phyloP scores from a whole-genome alignment of 768 basidiomycete species.

The Gautieria morchelliformis region DNA sequence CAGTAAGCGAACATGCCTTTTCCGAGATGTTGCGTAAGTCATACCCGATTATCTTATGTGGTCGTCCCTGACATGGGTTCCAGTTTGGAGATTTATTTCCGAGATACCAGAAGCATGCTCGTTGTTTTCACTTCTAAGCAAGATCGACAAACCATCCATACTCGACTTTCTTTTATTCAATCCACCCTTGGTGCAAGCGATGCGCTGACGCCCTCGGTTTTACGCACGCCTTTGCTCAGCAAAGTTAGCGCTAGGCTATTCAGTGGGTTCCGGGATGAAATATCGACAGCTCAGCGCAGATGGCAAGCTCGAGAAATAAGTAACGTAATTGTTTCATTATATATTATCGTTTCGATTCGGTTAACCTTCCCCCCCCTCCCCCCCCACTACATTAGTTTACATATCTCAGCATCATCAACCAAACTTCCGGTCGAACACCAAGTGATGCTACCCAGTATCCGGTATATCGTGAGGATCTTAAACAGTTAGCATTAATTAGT shows the following conservation, averaged over 20 bases:
- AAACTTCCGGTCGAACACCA: slow-evolving; percentile 86
- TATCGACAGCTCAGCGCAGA: slow-evolving; percentile 61
- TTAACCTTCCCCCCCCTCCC: not conserved
- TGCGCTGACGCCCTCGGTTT: slow-evolving; percentile 34
- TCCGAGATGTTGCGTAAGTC: slow-evolving; percentile 83
- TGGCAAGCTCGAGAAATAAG: slow-evolving; percentile 92
- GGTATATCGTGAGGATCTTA: slow-evolving; percentile 59
- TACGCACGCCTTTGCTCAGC: slow-evolving; percentile 48
- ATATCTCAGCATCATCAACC: slow-evolving; percentile 82
- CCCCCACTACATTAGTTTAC: slow-evolving; percentile 48
- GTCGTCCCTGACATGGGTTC: not conserved
- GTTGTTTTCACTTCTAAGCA: slow-evolving; percentile 69
- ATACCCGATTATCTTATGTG: not conserved
- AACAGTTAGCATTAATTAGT: not conserved
- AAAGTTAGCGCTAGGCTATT: slow-evolving; percentile 42
- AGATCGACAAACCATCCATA: slow-evolving; percentile 43
- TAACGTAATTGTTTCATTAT: slow-evolving; percentile 42
- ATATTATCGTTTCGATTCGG: not conserved
- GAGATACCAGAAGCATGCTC: slow-evolving; percentile 80
- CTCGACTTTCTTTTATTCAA: not conserved
- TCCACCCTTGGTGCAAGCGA: slow-evolving; percentile 23
- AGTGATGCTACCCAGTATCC: slow-evolving; percentile 95
- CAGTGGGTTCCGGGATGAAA: slow-evolving; percentile 48
- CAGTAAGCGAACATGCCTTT: slow-evolving; percentile 77
- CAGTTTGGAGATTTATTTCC: slow-evolving; percentile 88